Conservation (phyloP, 2,329 filamentous ascomycete genomes). For the Aureobasidium sp. region DNA sequence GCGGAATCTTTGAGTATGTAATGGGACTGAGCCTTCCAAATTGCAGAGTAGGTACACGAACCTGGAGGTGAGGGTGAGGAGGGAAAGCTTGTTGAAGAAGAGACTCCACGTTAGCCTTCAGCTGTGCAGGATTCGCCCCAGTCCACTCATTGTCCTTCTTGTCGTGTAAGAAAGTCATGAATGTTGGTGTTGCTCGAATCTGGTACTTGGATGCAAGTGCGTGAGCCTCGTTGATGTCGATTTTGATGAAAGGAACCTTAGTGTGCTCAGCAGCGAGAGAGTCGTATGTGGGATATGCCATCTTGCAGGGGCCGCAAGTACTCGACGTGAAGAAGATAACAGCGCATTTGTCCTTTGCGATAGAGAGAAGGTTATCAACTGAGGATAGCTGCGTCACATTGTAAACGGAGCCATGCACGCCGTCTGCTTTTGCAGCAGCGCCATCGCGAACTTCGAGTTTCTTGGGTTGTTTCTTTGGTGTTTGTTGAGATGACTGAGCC, state of each 20-base stretch:
- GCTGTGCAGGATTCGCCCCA: slow-evolving; percentile 59
- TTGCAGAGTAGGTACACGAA: slow-evolving; percentile 63
- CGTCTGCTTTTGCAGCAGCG: slow-evolving; percentile 2
- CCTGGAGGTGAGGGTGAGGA: slow-evolving; percentile 62
- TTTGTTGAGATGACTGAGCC: neutral
- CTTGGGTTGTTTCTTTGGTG: slow-evolving; percentile 4
- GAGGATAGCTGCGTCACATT: slow-evolving; percentile 51
- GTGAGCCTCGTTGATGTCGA: slow-evolving; percentile 60
- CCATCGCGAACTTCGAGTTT: slow-evolving; percentile 8
- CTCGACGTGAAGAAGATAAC: slow-evolving; percentile 89
- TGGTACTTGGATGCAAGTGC: slow-evolving; percentile 56
- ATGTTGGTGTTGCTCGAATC: slow-evolving; percentile 75
- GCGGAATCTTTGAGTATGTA: slow-evolving; percentile 68
- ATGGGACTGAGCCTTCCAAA: slow-evolving; percentile 58
- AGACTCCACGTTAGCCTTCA: slow-evolving; percentile 64
- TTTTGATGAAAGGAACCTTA: slow-evolving; percentile 67
- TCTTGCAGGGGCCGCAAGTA: slow-evolving; percentile 76
- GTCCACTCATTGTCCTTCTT: slow-evolving; percentile 71
- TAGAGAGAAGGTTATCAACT: slow-evolving; percentile 51
- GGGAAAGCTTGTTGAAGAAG: slow-evolving; percentile 68
- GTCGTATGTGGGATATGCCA: slow-evolving; percentile 73
- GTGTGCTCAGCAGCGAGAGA: slow-evolving; percentile 64
- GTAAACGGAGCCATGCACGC: slow-evolving; percentile 44
- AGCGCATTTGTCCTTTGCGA: slow-evolving; percentile 58
- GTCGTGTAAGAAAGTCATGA: slow-evolving; percentile 74